phyloP scores from a whole-genome alignment of 2,329 filamentous ascomycete genomes.

The Colletotrichum lentis region DNA sequence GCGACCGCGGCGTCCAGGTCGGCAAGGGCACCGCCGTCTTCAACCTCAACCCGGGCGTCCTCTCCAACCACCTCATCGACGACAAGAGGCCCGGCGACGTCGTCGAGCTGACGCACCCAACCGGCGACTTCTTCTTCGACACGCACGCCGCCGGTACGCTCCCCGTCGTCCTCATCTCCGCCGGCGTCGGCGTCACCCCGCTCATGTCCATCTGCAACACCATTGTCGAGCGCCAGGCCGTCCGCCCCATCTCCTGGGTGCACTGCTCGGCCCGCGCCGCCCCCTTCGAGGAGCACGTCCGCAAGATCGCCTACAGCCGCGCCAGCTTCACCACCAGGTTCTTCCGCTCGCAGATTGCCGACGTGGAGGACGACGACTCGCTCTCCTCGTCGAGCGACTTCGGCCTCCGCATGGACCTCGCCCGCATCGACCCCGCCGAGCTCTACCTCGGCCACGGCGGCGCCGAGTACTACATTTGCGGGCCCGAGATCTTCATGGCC shows the following conservation, averaged over 20 bases:
- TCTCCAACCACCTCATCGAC: constrained; percentile 76
- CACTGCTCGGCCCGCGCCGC: constrained; percentile 60
- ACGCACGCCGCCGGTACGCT: constrained; percentile 48
- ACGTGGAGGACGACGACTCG: constrained; percentile 52
- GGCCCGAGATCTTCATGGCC: constrained; percentile 63
- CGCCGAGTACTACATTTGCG: constrained; percentile 64
- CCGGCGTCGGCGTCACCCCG: constrained; percentile 68
- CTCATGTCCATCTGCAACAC: constrained; percentile 69
- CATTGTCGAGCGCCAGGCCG: constrained; percentile 54
- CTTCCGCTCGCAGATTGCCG: constrained; percentile 59
- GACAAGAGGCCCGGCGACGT: constrained; percentile 67
- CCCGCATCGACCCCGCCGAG: constrained; percentile 53
- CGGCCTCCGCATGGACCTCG: constrained; percentile 56
- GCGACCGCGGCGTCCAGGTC: constrained; percentile 59
- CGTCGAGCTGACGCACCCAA: constrained; percentile 72
- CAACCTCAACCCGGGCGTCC: constrained; percentile 65
- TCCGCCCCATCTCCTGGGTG: constrained; percentile 65
- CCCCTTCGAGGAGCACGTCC: constrained; percentile 64
- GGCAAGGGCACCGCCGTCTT: constrained; percentile 54
- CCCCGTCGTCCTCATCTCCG: constrained; percentile 68
- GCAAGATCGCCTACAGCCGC: constrained; percentile 52
- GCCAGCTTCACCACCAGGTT: constrained; percentile 52
- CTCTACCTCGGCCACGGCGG: constrained; percentile 55
- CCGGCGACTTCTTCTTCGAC: constrained; percentile 68
- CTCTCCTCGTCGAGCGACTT: constrained; percentile 55